Evolutionary conservation across 2,329 filamentous ascomycete genomes (phyloP), one percentile per base, ranked within the genome.

Genomic region (Dactylellina sp.): DNA sequence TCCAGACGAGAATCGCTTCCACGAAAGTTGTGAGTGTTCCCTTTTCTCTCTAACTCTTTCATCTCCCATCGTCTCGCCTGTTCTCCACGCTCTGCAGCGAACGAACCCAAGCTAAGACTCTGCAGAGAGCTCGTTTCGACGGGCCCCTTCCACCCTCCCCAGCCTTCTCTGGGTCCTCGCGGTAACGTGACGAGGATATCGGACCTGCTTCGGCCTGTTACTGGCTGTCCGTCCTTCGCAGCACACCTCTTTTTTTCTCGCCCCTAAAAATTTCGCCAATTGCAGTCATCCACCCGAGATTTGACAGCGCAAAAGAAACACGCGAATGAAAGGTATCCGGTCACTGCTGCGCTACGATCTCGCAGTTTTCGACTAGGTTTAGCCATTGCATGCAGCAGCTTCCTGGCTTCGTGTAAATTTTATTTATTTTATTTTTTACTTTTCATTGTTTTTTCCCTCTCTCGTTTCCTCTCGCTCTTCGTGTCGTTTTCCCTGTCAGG

Each of bases 251-350:
- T 53, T 60, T 53, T 28, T 32, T 46, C 53, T 55, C 37, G 47
- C 60, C 68, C 60, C 56, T 55, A 72, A 72, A 72, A 64, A 47
- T 57, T 59, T 74, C 70, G 70, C 70, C 70, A 74, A 74, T 74
- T 74, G 70, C 53, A 74, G 70, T 74, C 61, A 74, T 74, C 70
- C 61, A 66, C 44, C 70, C 70, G 70, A 74, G 70, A 74, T 72
- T 71, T 59, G 66, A 55, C 57, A 62, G 66, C 50, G 59, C 66
- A 63, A 64, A 24, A 64, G 47, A 59, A 63, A 64, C 70, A 74
- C 70, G 70, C 70, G 70, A 74, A 66, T 66, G 61, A 65, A 35
- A 74, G 61, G 57, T 44, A 74, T 55, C 65, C 46, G 66, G 66
- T 57, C 57, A 63, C 55, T 52, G 53, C 18, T 59, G 68, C 68